A percentile compares a stretch with the other conserved stretches of the same genome.
These are phyloP conservation scores for Mucor velutinosus DNA, from an alignment of 371 early-diverging fungal species.

Conservation along the genomic window DNA sequence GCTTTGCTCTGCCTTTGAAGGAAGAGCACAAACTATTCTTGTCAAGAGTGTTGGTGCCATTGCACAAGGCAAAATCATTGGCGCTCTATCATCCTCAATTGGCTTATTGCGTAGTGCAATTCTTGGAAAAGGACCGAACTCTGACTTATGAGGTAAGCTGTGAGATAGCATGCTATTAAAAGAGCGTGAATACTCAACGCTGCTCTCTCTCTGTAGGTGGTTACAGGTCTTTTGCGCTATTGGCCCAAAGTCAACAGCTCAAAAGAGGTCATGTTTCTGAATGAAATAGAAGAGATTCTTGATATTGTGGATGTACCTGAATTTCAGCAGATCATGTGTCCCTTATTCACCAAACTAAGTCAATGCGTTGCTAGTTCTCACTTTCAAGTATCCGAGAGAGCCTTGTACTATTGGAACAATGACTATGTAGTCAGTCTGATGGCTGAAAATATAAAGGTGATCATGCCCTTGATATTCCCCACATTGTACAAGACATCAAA, in stretches of 20 bases:
- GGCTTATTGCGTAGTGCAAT: conserved; percentile 96
- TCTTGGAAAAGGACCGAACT: conserved; percentile 90
- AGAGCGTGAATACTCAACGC: no score
- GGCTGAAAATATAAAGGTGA: conserved; percentile 82
- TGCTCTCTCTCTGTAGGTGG: conserved; percentile 54
- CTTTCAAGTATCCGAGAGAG: conserved; percentile 95
- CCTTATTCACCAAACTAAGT: conserved; percentile 89
- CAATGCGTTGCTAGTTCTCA: conserved; percentile 90
- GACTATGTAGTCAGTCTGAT: conserved; percentile 93
- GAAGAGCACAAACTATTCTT: conserved; percentile 95
- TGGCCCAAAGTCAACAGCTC: conserved; percentile 98
- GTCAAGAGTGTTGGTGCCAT: conserved; percentile 84
- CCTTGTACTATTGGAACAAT: conserved; percentile 95
- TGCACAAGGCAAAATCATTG: conserved; percentile 91
- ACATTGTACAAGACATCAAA: conserved; percentile 88
- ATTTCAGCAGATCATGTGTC: conserved; percentile 84
- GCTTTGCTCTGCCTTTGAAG: conserved; percentile 94
- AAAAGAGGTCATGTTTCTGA: conserved; percentile 97
- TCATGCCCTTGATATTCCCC: conserved; percentile 91
- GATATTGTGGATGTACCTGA: conserved; percentile 90
- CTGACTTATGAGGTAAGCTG: conserved; percentile 79
- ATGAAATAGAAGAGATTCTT: conserved; percentile 93
- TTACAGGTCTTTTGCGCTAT: conserved; percentile 83
- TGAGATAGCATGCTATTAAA: no score
- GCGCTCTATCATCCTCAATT: conserved; percentile 92